Conservation (phyloP, 2,329 filamentous ascomycete genomes). For the Aspergillus sp. region DNA sequence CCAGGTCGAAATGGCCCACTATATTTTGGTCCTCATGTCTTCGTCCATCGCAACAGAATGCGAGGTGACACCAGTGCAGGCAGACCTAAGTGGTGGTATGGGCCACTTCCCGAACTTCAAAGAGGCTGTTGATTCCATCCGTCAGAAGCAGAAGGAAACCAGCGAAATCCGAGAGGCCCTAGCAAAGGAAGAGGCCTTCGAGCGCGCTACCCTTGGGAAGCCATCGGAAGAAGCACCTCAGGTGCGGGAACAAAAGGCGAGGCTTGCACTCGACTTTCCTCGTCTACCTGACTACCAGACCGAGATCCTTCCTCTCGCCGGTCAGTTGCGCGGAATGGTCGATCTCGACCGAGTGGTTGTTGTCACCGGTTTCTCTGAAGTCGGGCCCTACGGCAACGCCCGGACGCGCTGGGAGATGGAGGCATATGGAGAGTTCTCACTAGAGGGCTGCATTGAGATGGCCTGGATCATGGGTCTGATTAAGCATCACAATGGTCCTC, state of each 20-base stretch:
- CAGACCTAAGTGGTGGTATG: conserved; percentile 7
- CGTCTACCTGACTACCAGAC: conserved; percentile 2
- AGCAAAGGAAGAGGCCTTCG: background rate
- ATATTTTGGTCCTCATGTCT: background rate
- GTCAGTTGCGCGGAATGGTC: conserved; percentile 4
- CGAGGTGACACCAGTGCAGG: conserved; percentile 8
- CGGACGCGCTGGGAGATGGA: conserved; percentile 14
- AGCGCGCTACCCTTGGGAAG: background rate
- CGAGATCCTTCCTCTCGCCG: background rate
- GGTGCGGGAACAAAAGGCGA: background rate
- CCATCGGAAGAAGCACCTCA: background rate
- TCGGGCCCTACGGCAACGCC: conserved; percentile 11
- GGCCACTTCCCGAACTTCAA: conserved; percentile 2
- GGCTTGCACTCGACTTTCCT: conserved; percentile 3
- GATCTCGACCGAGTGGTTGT: conserved; percentile 7
- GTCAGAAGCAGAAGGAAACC: background rate
- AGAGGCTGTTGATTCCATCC: background rate
- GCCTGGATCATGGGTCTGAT: conserved; percentile 13
- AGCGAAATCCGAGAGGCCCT: background rate
- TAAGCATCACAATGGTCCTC: background rate
- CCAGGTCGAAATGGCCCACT: conserved; percentile 11
- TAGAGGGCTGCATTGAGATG: conserved; percentile 12
- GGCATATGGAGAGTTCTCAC: conserved; percentile 7
- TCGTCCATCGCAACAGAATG: background rate
- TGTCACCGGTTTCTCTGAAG: conserved; percentile 9